These are phyloP conservation scores for Citrus sp. DNA, from an alignment of 345 rosid genomes.

Conservation along the genomic window DNA sequence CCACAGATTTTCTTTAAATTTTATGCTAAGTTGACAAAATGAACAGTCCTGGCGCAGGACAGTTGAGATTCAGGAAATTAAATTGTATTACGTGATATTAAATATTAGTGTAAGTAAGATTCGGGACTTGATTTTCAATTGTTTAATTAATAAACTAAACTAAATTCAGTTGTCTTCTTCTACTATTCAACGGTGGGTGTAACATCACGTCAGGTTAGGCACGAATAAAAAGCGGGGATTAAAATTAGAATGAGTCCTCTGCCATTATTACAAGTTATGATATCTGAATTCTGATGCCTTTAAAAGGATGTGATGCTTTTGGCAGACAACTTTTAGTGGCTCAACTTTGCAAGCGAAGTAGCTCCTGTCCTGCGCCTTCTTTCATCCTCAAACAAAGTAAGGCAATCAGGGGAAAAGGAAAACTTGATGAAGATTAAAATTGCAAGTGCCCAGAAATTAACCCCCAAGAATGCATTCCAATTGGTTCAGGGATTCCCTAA, in stretches of 20 bases:
- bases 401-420: background rate
- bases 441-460: background rate
- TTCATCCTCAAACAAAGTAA: background rate
- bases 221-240: background rate
- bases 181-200: background rate
- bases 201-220: conserved; percentile 5
- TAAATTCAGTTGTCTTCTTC: background rate
- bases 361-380: background rate
- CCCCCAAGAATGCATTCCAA: background rate
- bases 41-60: background rate
- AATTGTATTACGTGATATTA: no score
- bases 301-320: conserved; percentile 35
- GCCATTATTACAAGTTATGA: background rate
- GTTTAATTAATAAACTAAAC: background rate
- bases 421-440: background rate
- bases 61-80: background rate
- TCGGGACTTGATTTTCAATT: background rate
- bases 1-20: rapidly evolving
- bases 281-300: conserved; percentile 1
- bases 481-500: no score
- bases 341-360: conserved; percentile 4
- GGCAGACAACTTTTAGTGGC: conserved; percentile 44
- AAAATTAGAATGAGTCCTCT: no score
- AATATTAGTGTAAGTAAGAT: background rate
- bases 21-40: background rate